Conservation (phyloP, 768 basidiomycete species). For the Fomitopsis pulvina region DNA sequence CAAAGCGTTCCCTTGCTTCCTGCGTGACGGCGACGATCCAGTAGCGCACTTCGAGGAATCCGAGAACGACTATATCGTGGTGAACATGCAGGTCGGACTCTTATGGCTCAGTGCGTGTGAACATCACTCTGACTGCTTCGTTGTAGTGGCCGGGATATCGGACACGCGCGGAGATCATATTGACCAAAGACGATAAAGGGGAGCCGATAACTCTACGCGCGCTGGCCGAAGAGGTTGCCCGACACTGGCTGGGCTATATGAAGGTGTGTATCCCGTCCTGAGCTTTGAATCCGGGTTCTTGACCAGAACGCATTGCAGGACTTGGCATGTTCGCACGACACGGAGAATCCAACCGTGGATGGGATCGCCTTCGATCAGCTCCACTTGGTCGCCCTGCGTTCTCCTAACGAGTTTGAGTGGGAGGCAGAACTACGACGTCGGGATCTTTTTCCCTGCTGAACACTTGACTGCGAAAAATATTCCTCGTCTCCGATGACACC, state of each 20-base stretch:
- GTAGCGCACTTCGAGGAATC: background rate
- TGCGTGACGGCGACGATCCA: background rate
- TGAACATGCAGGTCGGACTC: background rate
- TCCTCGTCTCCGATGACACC: too few relatives aligned
- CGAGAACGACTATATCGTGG: background rate
- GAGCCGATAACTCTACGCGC: background rate
- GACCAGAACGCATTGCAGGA: background rate
- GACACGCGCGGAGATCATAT: background rate
- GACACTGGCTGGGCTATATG: background rate
- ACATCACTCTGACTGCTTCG: background rate
- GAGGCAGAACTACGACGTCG: background rate
- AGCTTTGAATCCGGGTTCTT: background rate
- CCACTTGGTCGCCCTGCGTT: background rate
- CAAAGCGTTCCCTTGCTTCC: background rate
- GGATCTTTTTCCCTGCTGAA: too few relatives aligned
- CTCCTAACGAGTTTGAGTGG: background rate
- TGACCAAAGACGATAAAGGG: background rate
- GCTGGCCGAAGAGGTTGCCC: background rate
- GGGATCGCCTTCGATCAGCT: background rate
- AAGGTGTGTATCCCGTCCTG: background rate
- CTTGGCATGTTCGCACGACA: background rate
- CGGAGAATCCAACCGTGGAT: background rate
- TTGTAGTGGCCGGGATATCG: background rate
- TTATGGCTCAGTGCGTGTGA: background rate
- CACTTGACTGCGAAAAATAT: too few relatives aligned